Evolutionary conservation across 352 stramenopile species (phyloP), one percentile per base, ranked within the genome.

Genomic region (Lagenidium giganteum): DNA sequence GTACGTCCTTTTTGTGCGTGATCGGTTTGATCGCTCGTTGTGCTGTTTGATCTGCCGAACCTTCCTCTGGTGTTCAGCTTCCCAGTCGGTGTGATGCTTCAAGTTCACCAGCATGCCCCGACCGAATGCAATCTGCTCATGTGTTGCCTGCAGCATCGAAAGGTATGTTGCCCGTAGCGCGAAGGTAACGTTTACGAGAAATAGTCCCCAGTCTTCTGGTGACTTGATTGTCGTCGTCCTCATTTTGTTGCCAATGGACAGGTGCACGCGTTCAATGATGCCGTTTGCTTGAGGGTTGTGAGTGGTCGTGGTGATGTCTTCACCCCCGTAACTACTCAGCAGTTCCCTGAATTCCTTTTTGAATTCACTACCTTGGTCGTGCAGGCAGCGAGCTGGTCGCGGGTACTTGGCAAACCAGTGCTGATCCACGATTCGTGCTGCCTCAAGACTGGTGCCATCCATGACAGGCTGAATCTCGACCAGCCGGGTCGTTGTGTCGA

Each of bases 231-330:
- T 31, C 21, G 40, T 8, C n/a, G 7, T 47, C 8, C 28, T 6
- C 43, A 42, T 51, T 23, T 42, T 51, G 43, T 51, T n/a, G 31
- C 25, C 25, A 25, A 51, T 42, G 11, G 20, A 18, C 3, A 36
- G 30, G n/a, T 42, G 43, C 4, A 51, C 26, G 20, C 43, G 31
- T 25, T 51, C 43, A 17, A 51, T 34, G 32, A 37, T 23, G 5
- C 16, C 21, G 23, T 33, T 51, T 11, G 32, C 32, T 14, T 14
- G 20, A 4, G 43, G 43, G 26, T 51, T 51, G 4, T 42, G 31
- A 22, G 11, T 7, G 3, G 43, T 51, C 7, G 31, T 51, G 6
- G 21, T 21, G 14, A 16, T 17, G 14, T 17, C 3, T 6, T 18
- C 11, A 7, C 36, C 21, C 6, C 40, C 40, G 40, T 47, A 47